Percentiles rank a stretch among this genome's conserved stretches.
phyloP scores from a whole-genome alignment of 2,329 filamentous ascomycete species.

The Epichloe bromicola region DNA sequence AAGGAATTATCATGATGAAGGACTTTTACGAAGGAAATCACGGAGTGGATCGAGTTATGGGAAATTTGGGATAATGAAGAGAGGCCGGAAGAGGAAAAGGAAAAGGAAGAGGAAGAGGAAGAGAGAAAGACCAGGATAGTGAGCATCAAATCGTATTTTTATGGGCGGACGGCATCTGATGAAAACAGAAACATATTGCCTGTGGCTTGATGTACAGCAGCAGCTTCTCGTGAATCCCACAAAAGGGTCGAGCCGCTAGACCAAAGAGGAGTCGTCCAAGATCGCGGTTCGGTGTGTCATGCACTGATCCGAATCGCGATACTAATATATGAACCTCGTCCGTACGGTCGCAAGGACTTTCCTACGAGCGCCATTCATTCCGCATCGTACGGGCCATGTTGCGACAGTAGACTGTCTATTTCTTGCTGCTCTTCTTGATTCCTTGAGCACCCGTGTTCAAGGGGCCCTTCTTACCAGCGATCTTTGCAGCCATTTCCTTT shows the following conservation, averaged over 20 bases:
- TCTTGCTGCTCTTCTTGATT: conserved; percentile 98
- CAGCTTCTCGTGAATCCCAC: too few species aligned
- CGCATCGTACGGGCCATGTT: not conserved
- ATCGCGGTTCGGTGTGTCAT: too few species aligned
- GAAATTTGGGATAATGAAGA: too few species aligned
- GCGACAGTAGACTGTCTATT: conserved; percentile 38
- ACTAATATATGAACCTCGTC: too few species aligned
- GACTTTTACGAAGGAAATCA: too few species aligned
- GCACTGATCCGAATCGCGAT: too few species aligned
- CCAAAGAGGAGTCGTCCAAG: too few species aligned
- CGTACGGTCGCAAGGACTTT: too few species aligned
- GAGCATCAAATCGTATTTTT: not conserved
- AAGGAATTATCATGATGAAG: too few species aligned
- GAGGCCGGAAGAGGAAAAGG: not conserved
- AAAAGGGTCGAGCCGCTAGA: too few species aligned
- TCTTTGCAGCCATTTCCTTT: conserved; percentile 68
- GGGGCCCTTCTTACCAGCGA: conserved; percentile 72
- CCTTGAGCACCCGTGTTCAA: conserved; percentile 73
- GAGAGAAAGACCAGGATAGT: not conserved
- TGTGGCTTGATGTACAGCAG: too few species aligned
- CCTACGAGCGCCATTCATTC: not conserved
- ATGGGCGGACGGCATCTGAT: not conserved
- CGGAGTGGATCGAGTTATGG: too few species aligned
- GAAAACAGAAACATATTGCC: not conserved
- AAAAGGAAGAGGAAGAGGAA: not conserved